Evolutionary conservation across 345 rosid genomes (phyloP).

Genomic region (Psidium friedrichsthalianum): DNA sequence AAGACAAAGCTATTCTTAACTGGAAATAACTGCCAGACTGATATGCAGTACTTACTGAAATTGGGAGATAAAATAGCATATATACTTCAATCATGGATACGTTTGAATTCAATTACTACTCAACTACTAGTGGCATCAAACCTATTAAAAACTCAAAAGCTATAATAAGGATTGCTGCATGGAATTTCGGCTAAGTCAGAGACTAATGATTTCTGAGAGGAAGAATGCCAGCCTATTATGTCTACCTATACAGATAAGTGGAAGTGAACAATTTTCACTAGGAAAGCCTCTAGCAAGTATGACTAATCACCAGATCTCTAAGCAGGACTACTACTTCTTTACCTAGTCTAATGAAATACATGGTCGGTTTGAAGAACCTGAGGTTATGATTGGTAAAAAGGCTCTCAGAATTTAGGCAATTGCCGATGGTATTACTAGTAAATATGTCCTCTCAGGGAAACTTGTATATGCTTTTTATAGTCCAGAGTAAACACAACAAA

Average conservation of each 20-base stretch:
- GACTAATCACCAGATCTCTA: not conserved
- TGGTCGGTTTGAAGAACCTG: not conserved
- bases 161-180: not conserved
- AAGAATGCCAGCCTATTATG: not conserved
- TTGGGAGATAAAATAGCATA: not conserved
- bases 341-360: not conserved
- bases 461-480: not conserved
- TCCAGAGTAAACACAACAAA: not conserved
- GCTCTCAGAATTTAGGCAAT: not conserved
- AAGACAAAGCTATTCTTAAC: not conserved
- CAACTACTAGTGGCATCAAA: not conserved
- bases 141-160: not conserved
- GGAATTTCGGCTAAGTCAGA: not conserved
- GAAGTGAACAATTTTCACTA: not conserved
- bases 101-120: not conserved
- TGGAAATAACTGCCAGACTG: not conserved
- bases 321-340: not conserved
- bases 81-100: not conserved
- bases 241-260: not conserved
- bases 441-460: not conserved
- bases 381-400: not conserved
- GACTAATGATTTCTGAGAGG: not conserved
- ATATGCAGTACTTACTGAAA: not conserved
- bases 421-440: not conserved
- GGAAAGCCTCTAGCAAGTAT: not conserved